Evolutionary conservation across 2,329 filamentous ascomycete species (phyloP).

Genomic region (Phyllosticta ampelicida): DNA sequence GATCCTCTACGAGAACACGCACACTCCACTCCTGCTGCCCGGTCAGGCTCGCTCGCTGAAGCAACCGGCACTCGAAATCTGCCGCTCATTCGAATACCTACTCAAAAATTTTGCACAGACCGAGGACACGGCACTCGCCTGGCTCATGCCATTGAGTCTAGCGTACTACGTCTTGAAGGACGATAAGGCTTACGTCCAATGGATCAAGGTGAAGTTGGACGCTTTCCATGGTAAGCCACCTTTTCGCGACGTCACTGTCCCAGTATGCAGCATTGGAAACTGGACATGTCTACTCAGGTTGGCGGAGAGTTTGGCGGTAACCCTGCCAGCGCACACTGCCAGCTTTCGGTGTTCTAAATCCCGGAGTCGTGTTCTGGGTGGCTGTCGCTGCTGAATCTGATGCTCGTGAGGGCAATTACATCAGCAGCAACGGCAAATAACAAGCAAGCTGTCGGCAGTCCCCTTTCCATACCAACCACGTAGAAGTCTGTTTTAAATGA

Average conservation of each 20-base stretch:
- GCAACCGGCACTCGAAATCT: constrained; percentile 13
- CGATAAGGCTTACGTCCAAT: constrained; percentile 7
- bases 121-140: constrained; percentile 10
- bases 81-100: constrained; percentile 12
- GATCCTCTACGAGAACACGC: not conserved
- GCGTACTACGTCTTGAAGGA: constrained; percentile 12
- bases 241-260: not conserved
- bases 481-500: not conserved
- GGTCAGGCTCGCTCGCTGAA: constrained; percentile 7
- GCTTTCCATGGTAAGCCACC: constrained; percentile 8
- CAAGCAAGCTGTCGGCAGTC: not conserved
- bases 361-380: not conserved
- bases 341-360: not conserved
- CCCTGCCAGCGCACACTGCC: not conserved
- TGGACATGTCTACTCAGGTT: not conserved
- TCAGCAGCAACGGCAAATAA: not conserved
- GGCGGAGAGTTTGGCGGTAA: not conserved
- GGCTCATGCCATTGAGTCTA: constrained; percentile 14
- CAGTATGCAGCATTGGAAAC: not conserved
- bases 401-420: not conserved
- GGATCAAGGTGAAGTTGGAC: constrained; percentile 12
- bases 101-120: constrained; percentile 1
- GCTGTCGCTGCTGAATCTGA: not conserved
- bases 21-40: constrained; percentile 9
- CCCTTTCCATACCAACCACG: not conserved